Evolutionary conservation across 352 stramenopile genomes (phyloP), one percentile per base, ranked within the genome.

Genomic region (Phytophthora lateralis): DNA sequence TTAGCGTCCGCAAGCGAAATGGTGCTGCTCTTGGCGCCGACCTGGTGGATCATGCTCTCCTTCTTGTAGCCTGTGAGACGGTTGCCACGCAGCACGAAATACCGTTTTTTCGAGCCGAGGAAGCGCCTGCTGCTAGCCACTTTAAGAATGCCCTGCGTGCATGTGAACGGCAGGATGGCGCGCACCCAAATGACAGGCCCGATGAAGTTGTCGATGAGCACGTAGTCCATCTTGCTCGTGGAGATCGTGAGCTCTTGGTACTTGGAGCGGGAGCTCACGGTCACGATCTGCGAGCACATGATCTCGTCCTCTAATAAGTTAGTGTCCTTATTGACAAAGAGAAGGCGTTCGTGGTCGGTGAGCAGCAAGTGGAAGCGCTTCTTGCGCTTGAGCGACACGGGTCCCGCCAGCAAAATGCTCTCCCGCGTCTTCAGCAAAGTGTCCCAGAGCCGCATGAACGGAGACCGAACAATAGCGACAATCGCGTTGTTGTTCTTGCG

Each of bases 271-370:
- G 81, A 91, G 64, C 85, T 95, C 58, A 95, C 83, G 4, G 85
- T 95, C 63, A 95, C 83, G 60, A 95, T 91, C 55, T 93, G 85
- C 11, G 80, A 83, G 72, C 85, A 93, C 78, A 95, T 91, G 70
- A 95, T 85, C 68, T 95, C 85, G 65, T 95, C 85, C 54, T 95
- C 85, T 69, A 95, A 80, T 79, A 91, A 80, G 71, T 95, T 95
- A 67, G 83, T 91, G 49, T 91, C 84, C 68, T 90, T 90, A 78
- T 95, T 95, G 59, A 95, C 79, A 71, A 95, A 91, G 27, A 95
- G 69, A 49, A 95, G 69, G 10, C 85, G 85, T 65, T 95, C 85
- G 68, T 95, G 83, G 58, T 93, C 82, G 34, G 85, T 95, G 37
- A 95, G 76, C 48, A 95, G 63, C 57, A 95, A 49, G 57, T 95